Evolutionary conservation across 192 early-diverging fungal genomes (phyloP), one percentile per base, ranked within the genome.

Genomic region (Coemansia sp.): DNA sequence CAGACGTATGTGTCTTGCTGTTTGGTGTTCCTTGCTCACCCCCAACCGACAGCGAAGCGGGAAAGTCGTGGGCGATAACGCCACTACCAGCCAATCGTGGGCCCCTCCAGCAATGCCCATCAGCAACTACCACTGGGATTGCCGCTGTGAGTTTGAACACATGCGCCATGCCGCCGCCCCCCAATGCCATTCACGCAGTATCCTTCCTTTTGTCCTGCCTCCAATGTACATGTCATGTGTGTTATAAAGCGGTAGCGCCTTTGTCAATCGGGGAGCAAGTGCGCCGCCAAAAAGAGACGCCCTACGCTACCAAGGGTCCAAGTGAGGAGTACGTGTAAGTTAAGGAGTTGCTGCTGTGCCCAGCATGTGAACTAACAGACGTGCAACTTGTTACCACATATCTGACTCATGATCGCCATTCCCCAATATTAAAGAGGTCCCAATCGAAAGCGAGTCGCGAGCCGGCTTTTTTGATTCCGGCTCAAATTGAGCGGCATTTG

Each of bases 11-110:
- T 42, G 41, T 16, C 3, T n/a, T 21, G 18, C 20, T 48, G 45
- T 48, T 23, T 48, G 45, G 47, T 50, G 47, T 50, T 50, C 47
- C 47, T 50, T 21, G 47, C 47, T 50, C 21, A 12, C 47, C 47
- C 47, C 47, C 47, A 50, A 50, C 47, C 42, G 10, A 50, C 47
- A 50, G 25, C 23, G 23, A 26, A 50, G 23, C 47, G 47, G 47
- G 47, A 50, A 50, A 50, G 47, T 25, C 47, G 47, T 53, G 12
- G 8, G 36, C 47, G 50, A 68, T 68, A 68, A 68, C 66, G 58
- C 66, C 43, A 68, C 53, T 45, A 12, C 47, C 59, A 68, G 66
- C 66, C 58, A 68, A 68, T 62, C 58, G 53, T 52, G 41, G 9
- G n/a, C 62, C 11, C 23, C 9, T 39, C 6, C 11, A 5, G 9